Conservation (phyloP, 352 stramenopile species). For the Phytopythium mirpurense region DNA sequence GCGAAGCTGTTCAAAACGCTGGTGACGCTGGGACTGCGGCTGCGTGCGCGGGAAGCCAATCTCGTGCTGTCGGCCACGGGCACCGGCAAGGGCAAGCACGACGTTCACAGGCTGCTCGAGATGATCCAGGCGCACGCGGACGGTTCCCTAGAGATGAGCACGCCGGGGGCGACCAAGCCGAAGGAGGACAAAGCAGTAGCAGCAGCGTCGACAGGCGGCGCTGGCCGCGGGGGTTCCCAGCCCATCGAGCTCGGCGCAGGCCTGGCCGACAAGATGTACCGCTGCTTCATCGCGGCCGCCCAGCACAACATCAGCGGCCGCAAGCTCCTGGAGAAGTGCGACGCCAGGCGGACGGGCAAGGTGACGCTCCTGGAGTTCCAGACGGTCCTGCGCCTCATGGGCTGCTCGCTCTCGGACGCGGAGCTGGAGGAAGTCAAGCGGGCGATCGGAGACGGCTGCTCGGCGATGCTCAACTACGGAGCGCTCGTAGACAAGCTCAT, state of each 20-base stretch:
- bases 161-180: neutral
- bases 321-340: conserved; percentile 70
- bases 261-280: conserved; percentile 61
- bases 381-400: conserved; percentile 75
- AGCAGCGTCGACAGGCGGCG: too few relatives aligned
- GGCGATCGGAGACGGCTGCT: conserved; percentile 34
- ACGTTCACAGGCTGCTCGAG: conserved; percentile 9
- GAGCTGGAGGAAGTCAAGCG: conserved; percentile 53
- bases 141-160: conserved; percentile 8
- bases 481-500: conserved; percentile 24
- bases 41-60: conserved; percentile 47
- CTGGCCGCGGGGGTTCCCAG: neutral
- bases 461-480: conserved; percentile 45
- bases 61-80: conserved; percentile 34
- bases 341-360: conserved; percentile 38
- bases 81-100: conserved; percentile 24
- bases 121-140: conserved; percentile 28
- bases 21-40: conserved; percentile 30
- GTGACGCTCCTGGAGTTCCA: conserved; percentile 68
- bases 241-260: neutral
- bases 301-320: conserved; percentile 73
- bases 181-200: conserved; percentile 1
- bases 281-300: conserved; percentile 55
- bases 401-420: conserved; percentile 39
- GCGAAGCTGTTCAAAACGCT: conserved; percentile 59